phyloP scores from a whole-genome alignment of 108 stramenopile species.

The Discostella pseudostelligera region DNA sequence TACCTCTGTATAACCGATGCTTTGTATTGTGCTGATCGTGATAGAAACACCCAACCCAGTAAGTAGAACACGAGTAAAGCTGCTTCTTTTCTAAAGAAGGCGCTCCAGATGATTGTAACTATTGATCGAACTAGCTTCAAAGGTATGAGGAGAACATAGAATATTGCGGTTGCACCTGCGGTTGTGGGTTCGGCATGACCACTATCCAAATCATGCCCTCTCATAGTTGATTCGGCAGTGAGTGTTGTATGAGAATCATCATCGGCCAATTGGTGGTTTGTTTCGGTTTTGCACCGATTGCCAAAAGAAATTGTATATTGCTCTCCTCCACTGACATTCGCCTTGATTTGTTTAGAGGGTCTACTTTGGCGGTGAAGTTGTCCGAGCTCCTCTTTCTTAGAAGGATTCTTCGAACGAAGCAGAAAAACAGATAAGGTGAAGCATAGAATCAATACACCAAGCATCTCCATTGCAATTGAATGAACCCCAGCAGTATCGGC shows the following conservation, averaged over 20 bases:
- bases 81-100: slow-evolving; percentile 17
- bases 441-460: slow-evolving; percentile 29
- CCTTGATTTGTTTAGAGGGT: neutral
- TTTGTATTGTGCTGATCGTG: slow-evolving; percentile 35
- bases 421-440: slow-evolving; percentile 33
- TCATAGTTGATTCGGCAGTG: slow-evolving; percentile 11
- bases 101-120: neutral
- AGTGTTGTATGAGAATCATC: slow-evolving; percentile 14
- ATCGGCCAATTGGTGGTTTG: neutral
- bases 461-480: slow-evolving; percentile 26
- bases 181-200: neutral
- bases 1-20: slow-evolving; percentile 30
- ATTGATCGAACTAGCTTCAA: slow-evolving; percentile 13
- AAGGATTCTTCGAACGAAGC: slow-evolving; percentile 2
- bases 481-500: slow-evolving; percentile 33
- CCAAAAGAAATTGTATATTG: slow-evolving; percentile 3
- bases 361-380: neutral
- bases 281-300: neutral
- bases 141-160: slow-evolving; percentile 17
- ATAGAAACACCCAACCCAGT: slow-evolving; percentile 33
- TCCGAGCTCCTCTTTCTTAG: neutral
- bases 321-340: neutral
- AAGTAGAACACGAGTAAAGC: slow-evolving; percentile 24
- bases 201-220: slow-evolving; percentile 3
- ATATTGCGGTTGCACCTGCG: neutral